Evolutionary conservation across 73 alveolate species (phyloP), one percentile per base, ranked within the genome.

Genomic region (Paramecium caudatum): DNA sequence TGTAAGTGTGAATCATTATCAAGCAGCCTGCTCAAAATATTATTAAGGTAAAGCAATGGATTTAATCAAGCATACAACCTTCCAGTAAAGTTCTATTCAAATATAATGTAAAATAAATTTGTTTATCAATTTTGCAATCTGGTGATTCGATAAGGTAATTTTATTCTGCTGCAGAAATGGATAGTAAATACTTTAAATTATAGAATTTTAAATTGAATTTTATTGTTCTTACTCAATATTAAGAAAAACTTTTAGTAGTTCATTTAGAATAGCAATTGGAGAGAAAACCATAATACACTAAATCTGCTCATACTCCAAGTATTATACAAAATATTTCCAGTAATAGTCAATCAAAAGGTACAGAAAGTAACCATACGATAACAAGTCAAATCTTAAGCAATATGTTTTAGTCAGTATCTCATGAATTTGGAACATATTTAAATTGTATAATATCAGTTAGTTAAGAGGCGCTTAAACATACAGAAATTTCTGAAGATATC

Each of bases 111-210:
- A 55, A 55, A 55, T 55, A 7, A 27, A 68, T 68, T 30, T 68
- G 84, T 68, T 37, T 32, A 32, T 17, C 50, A 10, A 5, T 68
- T 2, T 68, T 68, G 13, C 34, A 32, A 36, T 10, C 30, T 37
- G 84, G 47, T 1, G 37, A 68, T 34, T 34, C 61, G 0, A 34
- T 34, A 7, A 25, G 19, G 9, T 32, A 68, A 7, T 68, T 32
- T 68, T 68, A 34, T 68, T 68, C 47, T 25, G 84, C 50, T n/a
- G 84, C 55, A 34, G 84, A 68, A n/a, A 68, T 68, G 4, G 84
- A 68, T 32, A 68, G 50, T 68, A 68, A 68, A 68, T 16, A 68
- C 13, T 23, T 68, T 37, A 68, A 68, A 37, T 68, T 68, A 13
- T 17, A 68, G 50, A 68, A 68, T 21, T 34, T 30, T 4, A 68